Conservation (phyloP, 768 basidiomycete genomes). For the Lactarius vividus region DNA sequence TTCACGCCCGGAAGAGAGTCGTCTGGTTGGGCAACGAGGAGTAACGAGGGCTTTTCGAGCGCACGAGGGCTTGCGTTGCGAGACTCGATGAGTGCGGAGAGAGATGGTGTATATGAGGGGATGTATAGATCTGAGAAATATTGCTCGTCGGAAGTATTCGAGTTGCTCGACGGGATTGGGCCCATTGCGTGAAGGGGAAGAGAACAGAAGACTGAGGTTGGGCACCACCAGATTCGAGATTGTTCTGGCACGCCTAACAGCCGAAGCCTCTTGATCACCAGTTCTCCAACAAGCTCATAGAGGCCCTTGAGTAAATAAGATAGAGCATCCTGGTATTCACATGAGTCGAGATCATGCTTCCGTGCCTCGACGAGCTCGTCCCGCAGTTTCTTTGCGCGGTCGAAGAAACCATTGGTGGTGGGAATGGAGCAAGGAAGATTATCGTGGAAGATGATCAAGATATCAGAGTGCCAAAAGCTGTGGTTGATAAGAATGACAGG, state of each 20-base stretch:
- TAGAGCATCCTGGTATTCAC: not conserved
- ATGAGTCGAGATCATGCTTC: not conserved
- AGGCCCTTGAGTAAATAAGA: not conserved
- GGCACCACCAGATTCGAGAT: constrained; percentile 9
- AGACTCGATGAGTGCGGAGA: constrained; percentile 11
- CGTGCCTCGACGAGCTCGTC: not conserved
- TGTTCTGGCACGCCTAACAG: not conserved
- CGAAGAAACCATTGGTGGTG: not conserved
- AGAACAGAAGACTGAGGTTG: not conserved
- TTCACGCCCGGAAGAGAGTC: not conserved
- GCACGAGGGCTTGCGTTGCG: not conserved
- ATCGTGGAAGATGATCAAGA: not conserved
- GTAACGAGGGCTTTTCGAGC: not conserved
- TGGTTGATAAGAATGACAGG: constrained; percentile 13
- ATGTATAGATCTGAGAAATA: constrained; percentile 14
- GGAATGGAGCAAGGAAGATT: not conserved
- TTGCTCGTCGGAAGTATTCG: not conserved
- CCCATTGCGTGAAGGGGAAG: constrained; percentile 17
- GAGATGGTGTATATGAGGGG: not conserved
- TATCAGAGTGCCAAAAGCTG: not conserved
- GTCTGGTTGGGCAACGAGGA: not conserved
- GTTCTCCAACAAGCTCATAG: not conserved
- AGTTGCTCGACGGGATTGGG: not conserved
- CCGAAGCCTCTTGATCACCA: not conserved
- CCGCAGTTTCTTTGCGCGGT: not conserved